Base-by-base conservation (phyloP, 176 grass and related monocot species). In the Olyra latifolia region DNA sequence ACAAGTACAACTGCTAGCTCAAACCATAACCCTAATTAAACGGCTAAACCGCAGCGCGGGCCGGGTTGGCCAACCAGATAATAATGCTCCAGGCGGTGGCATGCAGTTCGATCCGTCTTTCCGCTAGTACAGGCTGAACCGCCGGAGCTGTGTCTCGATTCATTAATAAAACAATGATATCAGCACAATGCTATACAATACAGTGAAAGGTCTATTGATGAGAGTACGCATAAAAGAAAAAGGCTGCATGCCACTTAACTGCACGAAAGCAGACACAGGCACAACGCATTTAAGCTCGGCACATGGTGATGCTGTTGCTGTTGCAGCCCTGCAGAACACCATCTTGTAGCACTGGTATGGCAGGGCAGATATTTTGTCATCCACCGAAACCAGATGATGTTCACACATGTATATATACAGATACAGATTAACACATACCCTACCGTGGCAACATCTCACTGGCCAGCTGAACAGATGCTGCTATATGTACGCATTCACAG, bases 211-310 rank as follows among this genome's bases (percentile, higher is more conserved):
- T 35, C 32, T 35, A 32, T 25, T 22, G 3, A 24, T 0, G 2
- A 4, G 22, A 22, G 8, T 14, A 12, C 10, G 43, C 32, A 6
- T 9, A 20, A 43, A 35, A 4, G 29, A 7, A 58, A 38, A 77
- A 62, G 25, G 62, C 32, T 44, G 75, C 66, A 52, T 56, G 43
- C 24, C 67, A 64, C 48, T 63, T 53, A 45, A 77, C 47, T 82
- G 65, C 74, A 3, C 27, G 27, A 71, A 72, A 72, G 66, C 28
- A 17, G 30, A 41, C 28, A 70, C 24, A 28, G 32, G 19, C 23
- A 40, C 35, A 63, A 1, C 7, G 47, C 73, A 72, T 72, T 87
- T 57, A 83, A 78, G 77, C 65, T 15, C 14, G 60, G 63, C 85
- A 35, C 4, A 35, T 35, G 85, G 19, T 2, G 5, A 53, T 46